These are phyloP conservation scores for Alternaria infectoria DNA, from an alignment of 2,329 filamentous ascomycete genomes.

Conservation along the genomic window DNA sequence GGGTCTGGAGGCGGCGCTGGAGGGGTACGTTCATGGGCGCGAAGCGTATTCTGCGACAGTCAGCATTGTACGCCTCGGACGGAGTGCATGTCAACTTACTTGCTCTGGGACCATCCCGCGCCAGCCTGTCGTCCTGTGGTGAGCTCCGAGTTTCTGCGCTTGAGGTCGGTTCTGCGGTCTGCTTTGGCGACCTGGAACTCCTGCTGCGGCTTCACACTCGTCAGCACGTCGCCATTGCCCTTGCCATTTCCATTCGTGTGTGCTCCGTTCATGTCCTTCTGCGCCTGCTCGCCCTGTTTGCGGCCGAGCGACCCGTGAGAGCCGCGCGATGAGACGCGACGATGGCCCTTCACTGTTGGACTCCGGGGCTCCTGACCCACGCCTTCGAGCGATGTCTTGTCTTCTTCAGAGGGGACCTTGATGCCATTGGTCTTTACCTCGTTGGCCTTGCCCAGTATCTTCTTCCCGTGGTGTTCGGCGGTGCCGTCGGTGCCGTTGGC, in stretches of 20 bases:
- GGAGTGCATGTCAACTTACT: slow-evolving; percentile 39
- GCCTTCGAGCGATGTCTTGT: slow-evolving; percentile 35
- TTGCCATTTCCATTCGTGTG: slow-evolving; percentile 49
- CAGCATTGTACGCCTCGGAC: neutral
- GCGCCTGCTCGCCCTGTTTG: slow-evolving; percentile 34
- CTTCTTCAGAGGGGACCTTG: slow-evolving; percentile 14
- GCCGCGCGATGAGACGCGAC: slow-evolving; percentile 38
- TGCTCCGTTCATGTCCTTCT: slow-evolving; percentile 51
- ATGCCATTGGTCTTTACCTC: slow-evolving; percentile 22
- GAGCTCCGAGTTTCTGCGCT: slow-evolving; percentile 50
- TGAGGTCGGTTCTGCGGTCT: slow-evolving; percentile 41
- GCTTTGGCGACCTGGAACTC: slow-evolving; percentile 39
- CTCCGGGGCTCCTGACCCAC: slow-evolving; percentile 44
- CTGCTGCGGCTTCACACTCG: slow-evolving; percentile 51
- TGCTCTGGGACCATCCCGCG: slow-evolving; percentile 59
- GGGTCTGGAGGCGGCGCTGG: slow-evolving; percentile 58
- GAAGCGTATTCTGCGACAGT: slow-evolving; percentile 70
- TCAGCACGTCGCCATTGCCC: slow-evolving; percentile 54
- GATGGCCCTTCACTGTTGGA: slow-evolving; percentile 36
- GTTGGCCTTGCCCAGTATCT: slow-evolving; percentile 11
- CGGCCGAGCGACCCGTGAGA: slow-evolving; percentile 38
- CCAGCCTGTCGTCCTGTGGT: slow-evolving; percentile 61
- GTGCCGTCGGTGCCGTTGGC: slow-evolving; percentile 23
- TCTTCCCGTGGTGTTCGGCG: slow-evolving; percentile 10
- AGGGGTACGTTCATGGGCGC: slow-evolving; percentile 77